Conservation (phyloP, 805 yeast genomes). For the Starmerella sirachaensis region DNA sequence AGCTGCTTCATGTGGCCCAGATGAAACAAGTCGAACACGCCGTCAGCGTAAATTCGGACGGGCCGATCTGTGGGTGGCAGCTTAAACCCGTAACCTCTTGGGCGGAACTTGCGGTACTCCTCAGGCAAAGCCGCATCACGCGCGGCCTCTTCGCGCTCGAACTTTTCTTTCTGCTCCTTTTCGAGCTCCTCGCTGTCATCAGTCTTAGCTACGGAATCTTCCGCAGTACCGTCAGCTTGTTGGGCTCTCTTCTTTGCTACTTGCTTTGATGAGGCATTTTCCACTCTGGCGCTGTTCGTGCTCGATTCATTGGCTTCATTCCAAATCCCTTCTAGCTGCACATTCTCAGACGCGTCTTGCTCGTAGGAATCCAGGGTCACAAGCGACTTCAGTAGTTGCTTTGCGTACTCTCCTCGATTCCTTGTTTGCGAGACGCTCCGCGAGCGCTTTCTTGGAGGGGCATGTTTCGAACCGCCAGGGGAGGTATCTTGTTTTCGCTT, state of each 20-base stretch:
- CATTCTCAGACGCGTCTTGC: slow-evolving; percentile 18
- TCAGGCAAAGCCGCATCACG: slow-evolving; percentile 56
- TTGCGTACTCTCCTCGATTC: slow-evolving; percentile 9
- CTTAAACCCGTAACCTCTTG: slow-evolving; percentile 64
- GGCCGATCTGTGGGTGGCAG: slow-evolving; percentile 78
- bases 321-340: slow-evolving; percentile 20
- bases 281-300: not conserved
- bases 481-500: too few relatives aligned
- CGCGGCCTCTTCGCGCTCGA: slow-evolving; percentile 40
- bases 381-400: slow-evolving; percentile 16
- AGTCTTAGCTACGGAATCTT: not conserved
- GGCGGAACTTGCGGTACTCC: slow-evolving; percentile 64
- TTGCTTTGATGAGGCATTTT: not conserved
- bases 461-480: too few relatives aligned
- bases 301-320: slow-evolving; percentile 11
- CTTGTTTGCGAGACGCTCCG: too few relatives aligned
- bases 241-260: slow-evolving; percentile 2
- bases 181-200: slow-evolving; percentile 4
- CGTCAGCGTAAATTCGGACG: slow-evolving; percentile 92
- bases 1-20: slow-evolving; percentile 96
- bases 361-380: slow-evolving; percentile 23
- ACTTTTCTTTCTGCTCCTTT: slow-evolving; percentile 9
- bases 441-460: too few relatives aligned
- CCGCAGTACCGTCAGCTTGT: slow-evolving; percentile 2
- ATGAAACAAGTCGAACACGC: slow-evolving; percentile 93